Percentiles rank a stretch among this genome's conserved stretches.
Conservation (phyloP, 148 eudicot species). For the Camellia granthamiana region DNA sequence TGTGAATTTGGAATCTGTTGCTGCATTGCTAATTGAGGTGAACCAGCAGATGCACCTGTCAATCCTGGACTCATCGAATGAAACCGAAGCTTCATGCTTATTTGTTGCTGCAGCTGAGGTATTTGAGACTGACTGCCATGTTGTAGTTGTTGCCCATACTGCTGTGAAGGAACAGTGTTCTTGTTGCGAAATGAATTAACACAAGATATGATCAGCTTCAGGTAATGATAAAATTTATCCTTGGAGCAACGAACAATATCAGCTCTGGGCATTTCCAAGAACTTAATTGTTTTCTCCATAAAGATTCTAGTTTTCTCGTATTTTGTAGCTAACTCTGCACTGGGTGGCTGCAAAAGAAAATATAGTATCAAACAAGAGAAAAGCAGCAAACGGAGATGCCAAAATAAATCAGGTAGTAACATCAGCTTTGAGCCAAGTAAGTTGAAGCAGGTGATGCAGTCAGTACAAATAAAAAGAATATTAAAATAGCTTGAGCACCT, state of each 20-base stretch:
- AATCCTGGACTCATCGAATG: background rate
- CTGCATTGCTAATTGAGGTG: background rate
- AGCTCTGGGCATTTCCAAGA: slow-evolving; percentile 14
- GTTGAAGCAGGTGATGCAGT: background rate
- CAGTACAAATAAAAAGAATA: background rate
- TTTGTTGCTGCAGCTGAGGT: background rate
- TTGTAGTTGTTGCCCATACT: slow-evolving; percentile 9
- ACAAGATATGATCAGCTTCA: background rate
- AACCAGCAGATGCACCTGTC: background rate
- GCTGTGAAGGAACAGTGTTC: slow-evolving; percentile 2
- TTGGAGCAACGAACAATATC: background rate
- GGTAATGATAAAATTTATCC: slow-evolving; percentile 3
- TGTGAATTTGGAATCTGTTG: background rate
- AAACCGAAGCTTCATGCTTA: background rate
- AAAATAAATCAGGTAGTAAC: background rate
- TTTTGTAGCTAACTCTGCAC: slow-evolving; percentile 10
- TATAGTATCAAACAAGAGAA: background rate
- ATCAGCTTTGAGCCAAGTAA: background rate
- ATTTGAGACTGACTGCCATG: background rate
- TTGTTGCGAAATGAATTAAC: background rate
- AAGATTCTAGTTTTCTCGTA: background rate
- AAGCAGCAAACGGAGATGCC: background rate
- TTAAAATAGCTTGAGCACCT: background rate
- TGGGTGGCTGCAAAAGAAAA: slow-evolving; percentile 13
- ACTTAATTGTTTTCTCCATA: background rate